These are phyloP conservation scores for Graphilbum fragrans DNA, from an alignment of 2,329 filamentous ascomycete species.

Conservation along the genomic window DNA sequence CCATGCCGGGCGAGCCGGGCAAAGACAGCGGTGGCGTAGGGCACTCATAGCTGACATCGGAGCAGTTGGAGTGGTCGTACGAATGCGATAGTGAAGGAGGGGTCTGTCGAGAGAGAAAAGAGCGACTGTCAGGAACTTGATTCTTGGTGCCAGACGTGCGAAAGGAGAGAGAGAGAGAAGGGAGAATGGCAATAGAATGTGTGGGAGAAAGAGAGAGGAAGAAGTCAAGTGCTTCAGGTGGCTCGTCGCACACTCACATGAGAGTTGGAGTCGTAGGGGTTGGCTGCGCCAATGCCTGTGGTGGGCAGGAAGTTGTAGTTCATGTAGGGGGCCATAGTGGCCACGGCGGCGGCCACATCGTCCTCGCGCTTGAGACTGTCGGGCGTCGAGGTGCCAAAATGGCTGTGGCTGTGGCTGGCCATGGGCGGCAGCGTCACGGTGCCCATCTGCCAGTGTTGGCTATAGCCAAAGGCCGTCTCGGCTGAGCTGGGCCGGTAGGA, in stretches of 20 bases:
- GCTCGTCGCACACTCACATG: constrained; percentile 55
- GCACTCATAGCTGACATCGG: constrained; percentile 48
- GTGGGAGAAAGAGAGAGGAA: neutral
- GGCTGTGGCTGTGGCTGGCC: neutral
- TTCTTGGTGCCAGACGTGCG: constrained; percentile 3
- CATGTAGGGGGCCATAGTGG: constrained; percentile 53
- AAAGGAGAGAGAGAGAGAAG: neutral
- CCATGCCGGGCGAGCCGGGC: constrained; percentile 52
- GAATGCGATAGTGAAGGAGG: constrained; percentile 66
- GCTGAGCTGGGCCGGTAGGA: neutral
- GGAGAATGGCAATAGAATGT: neutral
- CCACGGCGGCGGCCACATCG: constrained; percentile 28
- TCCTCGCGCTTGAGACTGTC: constrained; percentile 41
- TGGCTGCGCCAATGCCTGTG: constrained; percentile 48
- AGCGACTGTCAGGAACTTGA: constrained; percentile 33
- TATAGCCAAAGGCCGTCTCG: constrained; percentile 16
- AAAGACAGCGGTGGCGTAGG: constrained; percentile 63
- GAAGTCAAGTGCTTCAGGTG: neutral
- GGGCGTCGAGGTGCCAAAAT: neutral
- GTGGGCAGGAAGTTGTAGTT: constrained; percentile 53
- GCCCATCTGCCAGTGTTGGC: neutral
- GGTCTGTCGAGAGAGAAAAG: constrained; percentile 41
- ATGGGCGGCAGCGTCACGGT: constrained; percentile 24
- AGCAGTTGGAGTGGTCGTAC: constrained; percentile 56
- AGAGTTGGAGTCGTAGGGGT: constrained; percentile 57